Percentiles rank a stretch among this genome's conserved stretches.
Evolutionary conservation across 345 rosid genomes (phyloP).

Genomic region (Corymbia maculata): DNA sequence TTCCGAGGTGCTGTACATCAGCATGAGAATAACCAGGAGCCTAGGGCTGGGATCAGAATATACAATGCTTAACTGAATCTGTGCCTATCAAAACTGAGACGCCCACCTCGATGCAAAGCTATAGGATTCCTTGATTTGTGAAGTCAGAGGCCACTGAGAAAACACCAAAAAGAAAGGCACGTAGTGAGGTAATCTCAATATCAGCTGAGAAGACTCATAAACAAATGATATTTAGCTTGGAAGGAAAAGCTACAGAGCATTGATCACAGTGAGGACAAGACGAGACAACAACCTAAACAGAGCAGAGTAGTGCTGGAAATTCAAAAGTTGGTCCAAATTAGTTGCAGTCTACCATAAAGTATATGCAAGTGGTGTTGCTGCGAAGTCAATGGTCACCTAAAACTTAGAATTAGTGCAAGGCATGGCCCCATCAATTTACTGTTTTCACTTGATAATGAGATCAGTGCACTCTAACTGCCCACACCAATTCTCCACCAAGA

Average conservation of each 20-base stretch:
- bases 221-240: background rate
- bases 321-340: background rate
- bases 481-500: background rate
- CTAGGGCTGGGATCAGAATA: background rate
- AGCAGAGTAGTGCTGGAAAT: background rate
- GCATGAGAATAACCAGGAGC: background rate
- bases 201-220: background rate
- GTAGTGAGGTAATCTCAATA: background rate
- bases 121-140: conserved; percentile 5
- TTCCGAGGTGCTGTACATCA: background rate
- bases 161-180: background rate
- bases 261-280: background rate
- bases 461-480: background rate
- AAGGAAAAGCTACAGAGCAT: background rate
- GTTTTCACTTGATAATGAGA: background rate
- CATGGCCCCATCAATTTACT: background rate
- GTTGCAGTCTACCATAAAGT: background rate
- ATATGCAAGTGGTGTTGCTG: background rate
- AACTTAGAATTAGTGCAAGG: background rate
- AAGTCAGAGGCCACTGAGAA: background rate
- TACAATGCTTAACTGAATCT: background rate
- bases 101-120: background rate
- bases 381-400: background rate
- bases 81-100: background rate
- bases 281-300: background rate